These are phyloP conservation scores for Silene conica DNA, from an alignment of 148 eudicot species.

Conservation along the genomic window DNA sequence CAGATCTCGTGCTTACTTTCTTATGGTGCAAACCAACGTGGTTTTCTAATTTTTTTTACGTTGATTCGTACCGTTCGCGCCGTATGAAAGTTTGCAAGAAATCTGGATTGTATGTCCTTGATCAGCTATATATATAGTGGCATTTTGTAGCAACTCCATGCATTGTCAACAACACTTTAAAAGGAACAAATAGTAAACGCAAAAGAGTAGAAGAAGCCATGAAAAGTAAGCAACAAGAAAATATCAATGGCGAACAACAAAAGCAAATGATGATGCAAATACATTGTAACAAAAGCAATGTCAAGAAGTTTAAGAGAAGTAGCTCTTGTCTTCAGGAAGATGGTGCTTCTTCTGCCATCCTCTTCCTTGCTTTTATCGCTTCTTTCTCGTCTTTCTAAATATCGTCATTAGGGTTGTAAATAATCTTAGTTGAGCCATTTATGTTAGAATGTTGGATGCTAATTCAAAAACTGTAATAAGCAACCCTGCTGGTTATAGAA, in stretches of 20 bases:
- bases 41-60: too few species aligned
- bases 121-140: background rate
- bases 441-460: too few species aligned
- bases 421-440: background rate
- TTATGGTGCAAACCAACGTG: too few species aligned
- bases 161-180: background rate
- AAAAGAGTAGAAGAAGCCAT: constrained; percentile 25
- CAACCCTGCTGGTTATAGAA: too few species aligned
- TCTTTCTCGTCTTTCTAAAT: constrained; percentile 37
- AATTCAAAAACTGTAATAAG: too few species aligned
- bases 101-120: too few species aligned
- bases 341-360: constrained; percentile 73
- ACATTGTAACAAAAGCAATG: constrained; percentile 46
- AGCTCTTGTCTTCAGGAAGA: constrained; percentile 59
- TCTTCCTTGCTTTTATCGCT: constrained; percentile 78
- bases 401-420: background rate
- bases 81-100: too few species aligned
- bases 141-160: background rate
- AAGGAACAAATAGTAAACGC: background rate
- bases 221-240: constrained; percentile 30
- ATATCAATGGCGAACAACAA: constrained; percentile 22
- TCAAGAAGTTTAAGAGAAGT: constrained; percentile 79
- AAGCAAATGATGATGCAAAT: constrained; percentile 28
- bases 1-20: too few species aligned
- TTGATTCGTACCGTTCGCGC: too few species aligned